Base-by-base conservation (phyloP, 1,139 yeast genomes). In the Saccharomyces hybrid region DNA sequence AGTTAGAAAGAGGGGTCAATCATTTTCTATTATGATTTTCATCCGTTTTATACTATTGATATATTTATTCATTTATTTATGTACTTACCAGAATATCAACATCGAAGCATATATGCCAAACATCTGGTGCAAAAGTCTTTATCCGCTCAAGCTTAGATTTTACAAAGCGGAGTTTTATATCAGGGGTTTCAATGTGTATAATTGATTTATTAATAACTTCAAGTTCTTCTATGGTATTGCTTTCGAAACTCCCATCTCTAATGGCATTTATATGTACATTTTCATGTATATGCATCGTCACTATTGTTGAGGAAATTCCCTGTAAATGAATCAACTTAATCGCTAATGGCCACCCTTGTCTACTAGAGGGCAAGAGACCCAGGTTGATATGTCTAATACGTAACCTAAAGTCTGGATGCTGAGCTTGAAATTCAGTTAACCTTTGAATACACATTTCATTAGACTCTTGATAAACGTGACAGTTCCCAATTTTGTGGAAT, bases 101-200 rank as follows among this genome's bases (percentile, higher is more conserved):
- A 60, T 86, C 95, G 3, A 81, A 76, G 34, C 87, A 88, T 4
- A 86, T 73, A 63, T 88, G 97, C 86, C 88, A 85, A 2, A 88
- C 81, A 51, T 85, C 95, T 0, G 96, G 96, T 0, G 96, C 95
- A 75, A 84, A 89, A 0, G 93, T 86, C 71, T 88, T 88, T 54
- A 89, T 86, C 60, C 75, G 80, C 57, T 84, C 86, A 51, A 62
- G 60, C 57, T 58, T 64, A 8, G 46, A 55, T 31, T 61, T 66
- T 27, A 27, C 58, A 53, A 55, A 61, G 14, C 21, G 34, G 47
- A 53, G 53, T 6, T 47, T 26, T 27, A 53, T 31, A n/a, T 14
- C n/a, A 16, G 11, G 46, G 32, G 56, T 16, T 16, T 19, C 19
- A 38, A 4, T 38, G 12, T 7, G n/a, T 19, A 6, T 4, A 12